Conservation (phyloP, 1,139 yeast genomes). For the Schizosaccharomyces versatilis region DNA sequence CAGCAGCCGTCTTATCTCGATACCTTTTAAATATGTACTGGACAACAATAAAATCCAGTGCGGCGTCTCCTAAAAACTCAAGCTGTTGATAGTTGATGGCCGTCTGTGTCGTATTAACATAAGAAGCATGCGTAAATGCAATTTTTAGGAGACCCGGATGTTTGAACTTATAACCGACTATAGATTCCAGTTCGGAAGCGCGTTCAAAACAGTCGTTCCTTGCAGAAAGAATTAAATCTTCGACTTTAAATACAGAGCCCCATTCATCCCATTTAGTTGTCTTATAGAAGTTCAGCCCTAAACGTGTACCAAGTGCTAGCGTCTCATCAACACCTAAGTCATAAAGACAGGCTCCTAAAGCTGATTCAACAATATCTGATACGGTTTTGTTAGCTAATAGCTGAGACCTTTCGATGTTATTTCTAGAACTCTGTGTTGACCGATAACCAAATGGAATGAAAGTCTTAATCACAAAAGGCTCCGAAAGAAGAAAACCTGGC, state of each 20-base stretch:
- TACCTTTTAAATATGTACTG: constrained; percentile 3
- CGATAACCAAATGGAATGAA: constrained; percentile 3
- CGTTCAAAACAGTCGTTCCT: neutral
- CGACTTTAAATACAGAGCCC: neutral
- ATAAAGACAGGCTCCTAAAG: neutral
- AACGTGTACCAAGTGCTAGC: neutral
- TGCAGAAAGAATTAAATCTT: neutral
- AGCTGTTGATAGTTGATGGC: constrained; percentile 1
- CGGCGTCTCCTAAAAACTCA: constrained; percentile 12
- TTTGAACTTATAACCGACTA: constrained; percentile 6
- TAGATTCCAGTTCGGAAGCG: constrained; percentile 1
- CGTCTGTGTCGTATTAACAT: neutral
- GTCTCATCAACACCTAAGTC: neutral
- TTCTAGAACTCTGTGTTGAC: neutral
- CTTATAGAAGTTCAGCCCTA: neutral
- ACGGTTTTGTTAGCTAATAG: neutral
- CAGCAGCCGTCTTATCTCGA: constrained; percentile 2
- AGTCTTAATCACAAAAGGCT: constrained; percentile 3
- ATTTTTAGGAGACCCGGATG: constrained; percentile 4
- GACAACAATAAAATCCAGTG: constrained; percentile 8
- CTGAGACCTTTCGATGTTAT: neutral
- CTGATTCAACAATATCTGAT: constrained; percentile 2
- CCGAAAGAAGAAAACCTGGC: constrained; percentile 3
- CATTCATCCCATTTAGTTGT: neutral
- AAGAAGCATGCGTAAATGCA: constrained; percentile 10